Base-by-base conservation (phyloP, 2,329 filamentous ascomycete genomes). In the Calonectria pteridis region DNA sequence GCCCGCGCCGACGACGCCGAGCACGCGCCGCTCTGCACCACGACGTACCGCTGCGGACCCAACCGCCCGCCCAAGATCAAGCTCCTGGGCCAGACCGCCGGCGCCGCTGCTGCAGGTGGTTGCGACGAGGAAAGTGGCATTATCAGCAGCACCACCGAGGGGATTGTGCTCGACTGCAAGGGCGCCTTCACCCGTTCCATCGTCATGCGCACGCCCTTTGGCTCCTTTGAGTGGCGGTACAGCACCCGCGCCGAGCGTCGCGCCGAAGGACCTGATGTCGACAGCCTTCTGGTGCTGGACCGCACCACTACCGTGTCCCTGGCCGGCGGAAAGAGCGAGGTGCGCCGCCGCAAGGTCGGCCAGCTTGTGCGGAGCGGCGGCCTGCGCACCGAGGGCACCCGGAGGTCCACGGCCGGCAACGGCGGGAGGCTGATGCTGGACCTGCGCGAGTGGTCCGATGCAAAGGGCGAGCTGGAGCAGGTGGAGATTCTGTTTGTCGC, bases 21-120 rank as follows among this genome's bases (percentile, higher is more conserved):
- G 1, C 78, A 79, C n/a, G 71, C 78, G 16, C 81, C 86, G 6
- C 77, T 91, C n/a, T 88, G 86, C 75, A 84, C 81, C 1, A 92
- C 91, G 0, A 87, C 85, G 4, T 92, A 92, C 82, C 88, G 87
- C 75, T 91, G 89, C 77, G 91, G 91, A 0, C 90, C 90, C 1
- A 85, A 85, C 50, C 85, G 86, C 3, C 86, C 88, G 9, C 91
- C 91, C 4, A 81, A 86, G 53, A 82, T 93, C 29, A 73, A 76
- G 40, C 76, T 82, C 59, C 35, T 74, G 28, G 72, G 72, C 33
- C 53, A 67, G 67, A 62, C 40, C 68, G 31, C 55, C 62, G 55
- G 4, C 50, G 53, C 4, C 59, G 55, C 62, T 1, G 51, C 4
- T 53, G 55, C 62, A 1, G 51, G 59, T 14, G 18, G 26, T 43